Evolutionary conservation across 768 basidiomycete genomes (phyloP), one percentile per base, ranked within the genome.

Genomic region (Cystoderma amianthinum): DNA sequence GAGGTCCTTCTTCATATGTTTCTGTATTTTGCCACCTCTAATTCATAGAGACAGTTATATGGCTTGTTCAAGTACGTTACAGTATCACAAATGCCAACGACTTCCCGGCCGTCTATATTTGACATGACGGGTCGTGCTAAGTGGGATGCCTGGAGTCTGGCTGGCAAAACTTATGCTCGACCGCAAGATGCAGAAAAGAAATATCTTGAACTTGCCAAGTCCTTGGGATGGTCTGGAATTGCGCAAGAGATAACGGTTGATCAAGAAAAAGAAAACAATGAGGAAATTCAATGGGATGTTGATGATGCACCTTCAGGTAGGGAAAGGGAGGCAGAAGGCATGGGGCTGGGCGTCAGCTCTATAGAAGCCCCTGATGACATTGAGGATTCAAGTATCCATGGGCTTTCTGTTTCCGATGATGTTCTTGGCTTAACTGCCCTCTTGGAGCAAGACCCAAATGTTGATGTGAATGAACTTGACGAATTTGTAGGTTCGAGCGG

Each of bases 41-140:
- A 62, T 46, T 55, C 53, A 42, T 42, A 42, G 50, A 47, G 46
- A 55, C 64, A 92, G 88, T 63, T 92, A n/a, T 92, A 92, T 60
- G 87, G 82, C 41, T 64, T 91, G 42, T 92, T 78, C 76, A 92
- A 92, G 58, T 76, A 67, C 57, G 58, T 88, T 15, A 88, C 82
- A 7, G 71, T 78, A 16, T 71, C 81, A 1, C 57, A 60, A 3
- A 45, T 36, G 3, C 89, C 88, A 10, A 67, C 61, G 28, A 68
- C 65, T 21, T 54, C 77, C 11, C 75, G 83, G 2, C 89, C 89
- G 2, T 81, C 78, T 16, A 64, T 92, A 32, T 85, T 91, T 56
- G 87, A 91, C 50, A 69, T 85, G 60, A 71, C 82, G 2, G 86
- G 82, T 12, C 68, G 85, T 15, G 86, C 87, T 2, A 92, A 92